A percentile compares a stretch with the other conserved stretches of the same genome.
phyloP scores from a whole-genome alignment of 768 basidiomycete genomes.

The Tricholomella constricta region DNA sequence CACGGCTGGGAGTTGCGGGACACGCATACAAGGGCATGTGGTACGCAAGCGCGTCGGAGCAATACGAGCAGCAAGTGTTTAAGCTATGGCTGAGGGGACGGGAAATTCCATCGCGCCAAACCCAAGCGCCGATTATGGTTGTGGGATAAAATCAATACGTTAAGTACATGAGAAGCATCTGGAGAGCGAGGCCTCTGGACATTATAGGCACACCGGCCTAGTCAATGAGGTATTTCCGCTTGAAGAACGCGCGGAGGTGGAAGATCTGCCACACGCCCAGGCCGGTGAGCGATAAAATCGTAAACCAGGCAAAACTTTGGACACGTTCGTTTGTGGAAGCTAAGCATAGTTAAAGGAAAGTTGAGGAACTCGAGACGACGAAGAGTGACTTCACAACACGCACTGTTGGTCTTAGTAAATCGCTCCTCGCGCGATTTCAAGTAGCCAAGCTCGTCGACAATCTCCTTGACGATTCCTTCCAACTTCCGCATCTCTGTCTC shows the following conservation, averaged over 20 bases:
- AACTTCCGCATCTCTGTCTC: constrained; percentile 99
- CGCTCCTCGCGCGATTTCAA: constrained; percentile 87
- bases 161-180: constrained; percentile 6
- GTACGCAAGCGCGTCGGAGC: too few species aligned
- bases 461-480: constrained; percentile 92
- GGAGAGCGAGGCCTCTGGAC: background rate
- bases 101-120: background rate
- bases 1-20: too few species aligned
- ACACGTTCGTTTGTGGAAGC: constrained; percentile 92
- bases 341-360: constrained; percentile 34
- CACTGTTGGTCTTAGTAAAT: constrained; percentile 89
- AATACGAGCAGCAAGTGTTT: too few species aligned
- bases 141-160: constrained; percentile 1
- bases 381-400: constrained; percentile 28
- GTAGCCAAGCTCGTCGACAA: constrained; percentile 91
- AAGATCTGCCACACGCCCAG: constrained; percentile 95
- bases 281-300: constrained; percentile 72
- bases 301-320: constrained; percentile 91
- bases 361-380: background rate
- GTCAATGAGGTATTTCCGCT: constrained; percentile 92
- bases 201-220: constrained; percentile 27
- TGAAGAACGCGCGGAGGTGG: constrained; percentile 94
- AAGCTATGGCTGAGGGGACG: too few species aligned
- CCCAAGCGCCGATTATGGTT: background rate
- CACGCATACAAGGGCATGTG: too few species aligned